Percentiles rank a stretch among this genome's conserved stretches.
Conservation (phyloP, 2,329 filamentous ascomycete genomes). For the Exophiala sideris region DNA sequence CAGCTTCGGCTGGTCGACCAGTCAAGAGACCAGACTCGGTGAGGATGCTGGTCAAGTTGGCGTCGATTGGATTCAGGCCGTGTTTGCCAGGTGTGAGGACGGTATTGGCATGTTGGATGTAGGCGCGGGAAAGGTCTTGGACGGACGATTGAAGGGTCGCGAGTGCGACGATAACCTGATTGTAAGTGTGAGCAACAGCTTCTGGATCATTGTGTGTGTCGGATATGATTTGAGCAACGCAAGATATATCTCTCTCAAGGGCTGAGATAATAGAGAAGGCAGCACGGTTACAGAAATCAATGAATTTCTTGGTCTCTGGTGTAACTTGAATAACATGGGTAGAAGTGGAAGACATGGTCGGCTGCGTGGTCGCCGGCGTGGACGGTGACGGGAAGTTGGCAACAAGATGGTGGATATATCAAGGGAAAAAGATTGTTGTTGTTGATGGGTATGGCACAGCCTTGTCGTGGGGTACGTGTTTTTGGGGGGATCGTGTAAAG, state of each 20-base stretch:
- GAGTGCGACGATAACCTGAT: constrained; percentile 71
- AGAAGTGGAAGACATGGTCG: constrained; percentile 9
- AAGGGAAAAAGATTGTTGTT: constrained; percentile 12
- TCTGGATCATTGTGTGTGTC: constrained; percentile 13
- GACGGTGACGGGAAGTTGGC: background rate
- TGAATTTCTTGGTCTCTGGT: background rate
- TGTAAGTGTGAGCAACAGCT: constrained; percentile 37
- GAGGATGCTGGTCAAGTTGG: constrained; percentile 47
- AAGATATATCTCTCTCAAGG: constrained; percentile 9
- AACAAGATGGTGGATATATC: too few species aligned
- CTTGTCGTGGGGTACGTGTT: constrained; percentile 15
- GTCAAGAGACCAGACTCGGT: constrained; percentile 44
- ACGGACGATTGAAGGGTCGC: constrained; percentile 76
- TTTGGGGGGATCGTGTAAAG: background rate
- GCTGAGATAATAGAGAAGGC: constrained; percentile 1
- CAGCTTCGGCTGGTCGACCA: constrained; percentile 32
- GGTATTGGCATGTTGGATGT: constrained; percentile 83
- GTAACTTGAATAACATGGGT: background rate
- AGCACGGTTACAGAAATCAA: constrained; percentile 1
- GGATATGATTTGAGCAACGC: constrained; percentile 1
- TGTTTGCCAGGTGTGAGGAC: constrained; percentile 63
- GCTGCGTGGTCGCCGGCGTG: constrained; percentile 3
- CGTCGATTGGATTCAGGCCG: constrained; percentile 48
- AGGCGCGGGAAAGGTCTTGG: constrained; percentile 75
- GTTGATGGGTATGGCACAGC: constrained; percentile 2